Conservation (phyloP, 2,329 filamentous ascomycete species). For the Verticillium nubilum region DNA sequence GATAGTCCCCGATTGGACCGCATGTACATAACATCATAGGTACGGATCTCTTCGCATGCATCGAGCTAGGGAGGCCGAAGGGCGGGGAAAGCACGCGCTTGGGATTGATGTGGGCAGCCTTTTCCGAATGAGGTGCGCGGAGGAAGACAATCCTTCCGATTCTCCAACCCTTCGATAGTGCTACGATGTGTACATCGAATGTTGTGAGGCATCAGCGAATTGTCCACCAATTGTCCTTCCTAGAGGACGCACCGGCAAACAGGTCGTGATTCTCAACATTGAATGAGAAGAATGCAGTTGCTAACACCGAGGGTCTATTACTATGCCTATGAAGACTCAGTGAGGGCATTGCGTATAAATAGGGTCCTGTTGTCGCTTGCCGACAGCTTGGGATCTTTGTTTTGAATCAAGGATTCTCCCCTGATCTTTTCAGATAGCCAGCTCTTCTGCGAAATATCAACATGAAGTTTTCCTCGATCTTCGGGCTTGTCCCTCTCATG, state of each 20-base stretch:
- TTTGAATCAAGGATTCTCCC: no score
- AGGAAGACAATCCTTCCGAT: neutral
- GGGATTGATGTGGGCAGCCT: neutral
- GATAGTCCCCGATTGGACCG: neutral
- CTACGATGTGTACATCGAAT: neutral
- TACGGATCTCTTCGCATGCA: neutral
- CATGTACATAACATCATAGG: neutral
- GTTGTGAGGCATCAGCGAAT: neutral
- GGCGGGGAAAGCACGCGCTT: neutral
- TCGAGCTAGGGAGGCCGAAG: neutral
- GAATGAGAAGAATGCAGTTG: no score
- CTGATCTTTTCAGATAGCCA: no score
- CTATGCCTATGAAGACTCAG: no score
- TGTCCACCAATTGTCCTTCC: neutral
- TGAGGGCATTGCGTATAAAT: no score
- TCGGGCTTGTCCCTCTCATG: constrained; percentile 1
- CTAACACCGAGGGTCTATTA: no score
- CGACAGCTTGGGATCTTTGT: no score
- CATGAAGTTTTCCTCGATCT: constrained; percentile 13
- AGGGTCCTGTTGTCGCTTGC: no score
- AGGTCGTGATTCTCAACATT: no score
- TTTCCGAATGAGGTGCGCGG: neutral
- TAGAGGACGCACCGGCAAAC: no score
- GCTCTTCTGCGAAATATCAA: no score
- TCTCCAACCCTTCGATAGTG: neutral